These are phyloP conservation scores for Trypanosoma cruzi DNA, from an alignment of 208 protist species.

Conservation along the genomic window DNA sequence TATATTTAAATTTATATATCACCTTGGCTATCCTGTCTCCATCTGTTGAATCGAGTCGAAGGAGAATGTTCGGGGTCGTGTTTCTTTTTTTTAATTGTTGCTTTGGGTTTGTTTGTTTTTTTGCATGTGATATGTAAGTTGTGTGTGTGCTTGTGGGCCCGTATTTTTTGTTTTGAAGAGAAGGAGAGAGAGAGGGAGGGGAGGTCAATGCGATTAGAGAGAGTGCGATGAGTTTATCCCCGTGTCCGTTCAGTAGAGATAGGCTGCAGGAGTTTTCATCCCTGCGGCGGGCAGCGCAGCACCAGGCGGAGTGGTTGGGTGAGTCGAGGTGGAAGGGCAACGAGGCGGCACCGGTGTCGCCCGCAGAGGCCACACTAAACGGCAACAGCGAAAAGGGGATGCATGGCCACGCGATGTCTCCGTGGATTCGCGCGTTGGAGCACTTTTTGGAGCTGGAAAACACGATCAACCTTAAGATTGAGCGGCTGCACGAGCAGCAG, in stretches of 20 bases:
- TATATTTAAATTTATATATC: background rate
- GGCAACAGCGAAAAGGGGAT: background rate
- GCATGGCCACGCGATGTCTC: constrained; percentile 3
- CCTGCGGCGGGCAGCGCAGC: constrained; percentile 22
- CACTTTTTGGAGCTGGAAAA: constrained; percentile 51
- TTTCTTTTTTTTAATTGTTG: background rate
- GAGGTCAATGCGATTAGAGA: constrained; percentile 1
- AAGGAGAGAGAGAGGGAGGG: too few relatives aligned
- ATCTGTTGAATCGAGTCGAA: too few relatives aligned
- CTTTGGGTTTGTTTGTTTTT: constrained; percentile 30
- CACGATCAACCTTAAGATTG: constrained; percentile 36
- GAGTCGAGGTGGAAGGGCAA: background rate
- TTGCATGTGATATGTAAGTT: constrained; percentile 11
- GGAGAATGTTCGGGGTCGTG: too few relatives aligned
- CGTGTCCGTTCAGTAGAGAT: constrained; percentile 27
- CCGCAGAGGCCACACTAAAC: too few relatives aligned
- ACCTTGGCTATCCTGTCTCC: too few relatives aligned
- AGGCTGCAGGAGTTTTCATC: constrained; percentile 25
- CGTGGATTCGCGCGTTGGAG: constrained; percentile 50
- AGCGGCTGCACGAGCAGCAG: constrained; percentile 47
- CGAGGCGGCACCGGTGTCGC: background rate
- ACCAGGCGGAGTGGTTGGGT: constrained; percentile 23
- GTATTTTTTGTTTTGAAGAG: too few relatives aligned
- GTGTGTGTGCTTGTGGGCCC: background rate
- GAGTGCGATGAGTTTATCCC: background rate